Evolutionary conservation across 345 rosid species (phyloP).

Genomic region (Lenwebbia sp.): DNA sequence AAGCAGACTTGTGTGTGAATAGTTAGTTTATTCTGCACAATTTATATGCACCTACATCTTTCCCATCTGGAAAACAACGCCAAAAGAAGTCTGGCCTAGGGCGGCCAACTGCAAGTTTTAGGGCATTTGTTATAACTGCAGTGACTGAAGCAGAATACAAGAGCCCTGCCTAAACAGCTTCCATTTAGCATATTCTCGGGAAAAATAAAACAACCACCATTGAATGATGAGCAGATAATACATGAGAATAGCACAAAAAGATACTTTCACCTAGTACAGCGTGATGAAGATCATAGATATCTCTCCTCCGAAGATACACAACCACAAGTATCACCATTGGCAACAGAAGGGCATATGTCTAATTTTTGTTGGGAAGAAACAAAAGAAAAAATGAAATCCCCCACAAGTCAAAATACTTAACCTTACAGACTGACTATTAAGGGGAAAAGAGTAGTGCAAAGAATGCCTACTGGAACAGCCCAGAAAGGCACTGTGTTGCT

Average conservation of each 20-base stretch:
- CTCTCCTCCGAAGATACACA: constrained; percentile 41
- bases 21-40: not conserved
- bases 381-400: not conserved
- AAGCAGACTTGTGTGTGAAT: not conserved
- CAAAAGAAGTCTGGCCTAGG: constrained; percentile 95
- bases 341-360: constrained; percentile 45
- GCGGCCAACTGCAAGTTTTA: constrained; percentile 65
- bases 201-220: not conserved
- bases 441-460: not conserved
- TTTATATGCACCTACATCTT: constrained; percentile 24
- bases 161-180: constrained; percentile 23
- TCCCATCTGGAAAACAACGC: constrained; percentile 96
- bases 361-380: constrained; percentile 2
- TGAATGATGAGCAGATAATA: not conserved
- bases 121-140: constrained; percentile 65
- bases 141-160: constrained; percentile 61
- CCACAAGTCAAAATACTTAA: not conserved
- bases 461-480: constrained; percentile 56
- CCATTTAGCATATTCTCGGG: not conserved
- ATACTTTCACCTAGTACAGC: constrained; percentile 42
- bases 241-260: not conserved
- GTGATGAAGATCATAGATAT: constrained; percentile 80
- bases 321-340: constrained; percentile 42
- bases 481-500: constrained; percentile 59
- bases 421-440: not conserved